phyloP scores from a whole-genome alignment of 1,139 yeast species.

The Yamadazyma sp. region DNA sequence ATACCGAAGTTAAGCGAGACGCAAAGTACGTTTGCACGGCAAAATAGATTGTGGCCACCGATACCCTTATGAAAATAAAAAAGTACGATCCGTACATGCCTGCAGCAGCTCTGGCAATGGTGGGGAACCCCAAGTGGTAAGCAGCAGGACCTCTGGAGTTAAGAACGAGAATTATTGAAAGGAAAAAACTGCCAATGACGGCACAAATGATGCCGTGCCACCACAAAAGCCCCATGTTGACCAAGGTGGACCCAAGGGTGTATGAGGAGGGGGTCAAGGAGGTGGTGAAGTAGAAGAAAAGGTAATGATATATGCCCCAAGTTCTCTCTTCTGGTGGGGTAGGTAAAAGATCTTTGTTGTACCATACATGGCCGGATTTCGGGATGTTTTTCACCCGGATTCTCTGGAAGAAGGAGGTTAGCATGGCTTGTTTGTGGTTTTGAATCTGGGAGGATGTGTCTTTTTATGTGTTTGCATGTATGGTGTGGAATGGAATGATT shows the following conservation, averaged over 20 bases:
- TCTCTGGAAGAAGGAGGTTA: neutral
- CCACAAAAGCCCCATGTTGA: constrained; percentile 11
- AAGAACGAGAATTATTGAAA: constrained; percentile 10
- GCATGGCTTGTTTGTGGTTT: neutral
- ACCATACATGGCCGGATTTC: constrained; percentile 9
- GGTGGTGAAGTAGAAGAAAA: constrained; percentile 14
- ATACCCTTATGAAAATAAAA: constrained; percentile 12
- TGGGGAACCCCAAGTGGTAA: constrained; percentile 13
- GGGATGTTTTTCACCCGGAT: constrained; percentile 9
- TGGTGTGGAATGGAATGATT: too few relatives aligned
- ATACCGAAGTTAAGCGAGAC: constrained; percentile 10
- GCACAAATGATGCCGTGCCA: constrained; percentile 14
- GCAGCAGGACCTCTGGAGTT: constrained; percentile 13
- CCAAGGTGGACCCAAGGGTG: constrained; percentile 12
- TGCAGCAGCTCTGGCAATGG: constrained; percentile 11
- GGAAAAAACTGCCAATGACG: constrained; percentile 12
- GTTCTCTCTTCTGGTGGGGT: constrained; percentile 8
- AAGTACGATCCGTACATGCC: constrained; percentile 14
- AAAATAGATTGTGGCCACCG: constrained; percentile 14
- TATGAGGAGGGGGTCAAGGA: constrained; percentile 13
- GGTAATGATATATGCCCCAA: constrained; percentile 11
- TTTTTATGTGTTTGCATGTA: too few relatives aligned
- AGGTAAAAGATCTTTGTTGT: constrained; percentile 13
- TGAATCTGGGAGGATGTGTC: too few relatives aligned
- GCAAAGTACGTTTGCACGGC: constrained; percentile 13